These are phyloP conservation scores for Salix koriyanagi DNA, from an alignment of 345 rosid genomes.

Conservation along the genomic window DNA sequence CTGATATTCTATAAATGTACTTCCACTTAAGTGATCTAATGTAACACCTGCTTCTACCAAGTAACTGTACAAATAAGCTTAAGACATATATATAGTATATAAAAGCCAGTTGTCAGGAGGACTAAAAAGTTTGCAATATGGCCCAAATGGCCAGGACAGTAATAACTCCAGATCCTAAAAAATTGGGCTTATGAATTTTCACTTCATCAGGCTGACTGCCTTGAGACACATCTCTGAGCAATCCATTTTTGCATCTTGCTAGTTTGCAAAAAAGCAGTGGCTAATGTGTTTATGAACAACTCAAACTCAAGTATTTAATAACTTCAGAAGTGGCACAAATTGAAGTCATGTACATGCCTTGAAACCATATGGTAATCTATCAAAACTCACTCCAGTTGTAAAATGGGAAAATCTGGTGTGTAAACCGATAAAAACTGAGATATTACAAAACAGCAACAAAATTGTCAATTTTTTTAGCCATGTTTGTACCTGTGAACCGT, in stretches of 20 bases:
- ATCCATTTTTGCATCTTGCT: background rate
- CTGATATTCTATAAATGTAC: background rate
- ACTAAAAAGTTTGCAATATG: too few species aligned
- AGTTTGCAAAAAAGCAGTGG: background rate
- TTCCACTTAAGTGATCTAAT: background rate
- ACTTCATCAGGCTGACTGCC: too few species aligned
- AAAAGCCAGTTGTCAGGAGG: too few species aligned
- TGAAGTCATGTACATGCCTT: background rate
- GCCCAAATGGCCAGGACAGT: too few species aligned
- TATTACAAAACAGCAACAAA: background rate
- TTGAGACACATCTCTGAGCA: background rate
- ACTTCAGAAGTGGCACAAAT: background rate
- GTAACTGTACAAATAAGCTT: background rate
- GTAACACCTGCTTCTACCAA: background rate
- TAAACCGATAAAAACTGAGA: background rate
- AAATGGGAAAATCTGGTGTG: too few species aligned
- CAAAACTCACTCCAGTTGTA: too few species aligned
- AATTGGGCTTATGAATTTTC: too few species aligned
- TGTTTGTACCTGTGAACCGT: constrained; percentile 72
- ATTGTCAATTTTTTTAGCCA: background rate
- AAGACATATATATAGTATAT: too few species aligned
- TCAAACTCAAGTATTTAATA: background rate
- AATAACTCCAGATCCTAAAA: too few species aligned
- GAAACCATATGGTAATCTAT: background rate
- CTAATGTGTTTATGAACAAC: too few species aligned